Conservation (phyloP, 495 filamentous ascomycete genomes). For the Arthonia radiata region DNA sequence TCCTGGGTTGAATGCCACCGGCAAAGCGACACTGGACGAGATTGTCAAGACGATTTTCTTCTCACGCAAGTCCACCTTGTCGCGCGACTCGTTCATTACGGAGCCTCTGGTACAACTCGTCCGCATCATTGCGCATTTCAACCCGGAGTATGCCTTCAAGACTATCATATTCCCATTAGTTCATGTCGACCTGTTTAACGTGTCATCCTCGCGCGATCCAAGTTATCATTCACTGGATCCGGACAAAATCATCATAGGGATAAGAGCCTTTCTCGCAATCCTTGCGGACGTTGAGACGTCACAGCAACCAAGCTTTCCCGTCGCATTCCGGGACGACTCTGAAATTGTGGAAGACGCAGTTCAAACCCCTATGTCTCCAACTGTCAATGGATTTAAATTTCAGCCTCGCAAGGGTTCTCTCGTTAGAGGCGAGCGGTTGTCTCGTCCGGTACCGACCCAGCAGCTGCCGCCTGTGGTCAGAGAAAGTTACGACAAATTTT, state of each 20-base stretch:
- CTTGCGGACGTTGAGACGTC: slow-evolving; percentile 85
- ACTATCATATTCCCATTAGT: slow-evolving; percentile 84
- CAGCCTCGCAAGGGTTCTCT: no score
- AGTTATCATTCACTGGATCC: slow-evolving; percentile 86
- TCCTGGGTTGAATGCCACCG: slow-evolving; percentile 40
- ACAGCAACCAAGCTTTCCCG: slow-evolving; percentile 62
- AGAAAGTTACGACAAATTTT: slow-evolving; percentile 72
- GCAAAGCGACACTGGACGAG: slow-evolving; percentile 64
- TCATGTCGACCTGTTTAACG: slow-evolving; percentile 66
- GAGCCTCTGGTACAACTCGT: slow-evolving; percentile 85
- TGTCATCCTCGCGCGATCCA: slow-evolving; percentile 36
- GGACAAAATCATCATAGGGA: slow-evolving; percentile 88
- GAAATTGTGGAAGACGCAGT: no score
- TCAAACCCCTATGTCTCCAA: no score
- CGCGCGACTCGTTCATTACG: slow-evolving; percentile 52
- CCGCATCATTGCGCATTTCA: slow-evolving; percentile 79
- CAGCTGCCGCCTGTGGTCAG: slow-evolving; percentile 50
- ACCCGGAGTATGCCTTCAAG: slow-evolving; percentile 80
- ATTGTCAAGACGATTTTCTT: slow-evolving; percentile 62
- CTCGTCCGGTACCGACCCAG: slow-evolving; percentile 47
- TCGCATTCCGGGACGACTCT: no score
- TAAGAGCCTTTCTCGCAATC: slow-evolving; percentile 72
- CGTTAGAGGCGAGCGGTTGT: slow-evolving; percentile 30
- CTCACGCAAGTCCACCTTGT: slow-evolving; percentile 48
- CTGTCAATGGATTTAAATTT: no score